These are phyloP conservation scores for Cryptosporidium ryanae DNA, from an alignment of 169 alveolate genomes.

Conservation along the genomic window DNA sequence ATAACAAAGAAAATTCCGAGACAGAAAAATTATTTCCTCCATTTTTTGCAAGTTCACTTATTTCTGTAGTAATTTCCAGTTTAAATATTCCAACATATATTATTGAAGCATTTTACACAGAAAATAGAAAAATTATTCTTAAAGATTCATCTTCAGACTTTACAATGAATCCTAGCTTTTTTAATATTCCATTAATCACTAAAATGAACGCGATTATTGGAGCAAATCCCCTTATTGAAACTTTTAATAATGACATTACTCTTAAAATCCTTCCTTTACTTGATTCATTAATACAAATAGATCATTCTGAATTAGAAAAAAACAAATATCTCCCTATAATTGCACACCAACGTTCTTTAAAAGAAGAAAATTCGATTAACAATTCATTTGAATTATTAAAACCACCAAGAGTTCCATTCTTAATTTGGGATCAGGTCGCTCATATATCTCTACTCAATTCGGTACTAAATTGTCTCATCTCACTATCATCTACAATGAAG, in stretches of 20 bases:
- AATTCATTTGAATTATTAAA: conserved; percentile 19
- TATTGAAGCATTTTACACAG: conserved; percentile 17
- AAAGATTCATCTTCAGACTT: conserved; percentile 30
- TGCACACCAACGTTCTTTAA: conserved; percentile 1
- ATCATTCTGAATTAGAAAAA: conserved; percentile 3
- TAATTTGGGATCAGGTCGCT: conserved; percentile 51
- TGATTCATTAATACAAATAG: conserved; percentile 29
- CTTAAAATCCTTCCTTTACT: conserved; percentile 29
- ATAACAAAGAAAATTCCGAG: conserved; percentile 12
- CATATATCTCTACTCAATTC: conserved; percentile 11
- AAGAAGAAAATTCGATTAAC: conserved; percentile 9
- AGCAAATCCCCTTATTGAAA: conserved; percentile 10
- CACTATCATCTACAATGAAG: conserved; percentile 41
- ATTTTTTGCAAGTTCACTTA: conserved; percentile 35
- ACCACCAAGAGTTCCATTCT: conserved; percentile 45
- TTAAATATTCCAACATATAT: conserved; percentile 42
- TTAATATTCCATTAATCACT: conserved; percentile 37
- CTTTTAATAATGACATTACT: conserved; percentile 22
- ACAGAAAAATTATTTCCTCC: background rate
- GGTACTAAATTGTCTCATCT: conserved; percentile 18
- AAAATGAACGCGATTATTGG: conserved; percentile 39
- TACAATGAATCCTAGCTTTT: background rate
- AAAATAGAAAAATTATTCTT: conserved; percentile 30
- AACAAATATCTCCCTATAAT: conserved; percentile 12
- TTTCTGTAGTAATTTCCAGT: conserved; percentile 42